Evolutionary conservation across 306 rosid genomes (phyloP), one percentile per base, ranked within the genome.

Genomic region (Luffa aegyptiaca): DNA sequence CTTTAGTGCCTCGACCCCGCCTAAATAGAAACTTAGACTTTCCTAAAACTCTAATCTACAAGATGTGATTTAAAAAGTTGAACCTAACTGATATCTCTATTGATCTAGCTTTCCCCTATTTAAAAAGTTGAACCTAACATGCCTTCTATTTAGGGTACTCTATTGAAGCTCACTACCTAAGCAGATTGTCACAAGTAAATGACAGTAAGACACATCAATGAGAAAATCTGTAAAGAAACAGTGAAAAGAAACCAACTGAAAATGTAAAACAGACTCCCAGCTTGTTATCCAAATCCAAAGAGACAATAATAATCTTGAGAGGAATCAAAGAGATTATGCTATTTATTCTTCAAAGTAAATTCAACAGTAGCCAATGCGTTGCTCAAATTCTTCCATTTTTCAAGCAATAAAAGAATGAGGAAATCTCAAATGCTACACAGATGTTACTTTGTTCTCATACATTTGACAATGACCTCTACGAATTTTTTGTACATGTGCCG

Each of bases 401-500:
- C 77, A 14, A 72, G 58, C 77, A 72, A 72, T 72, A 12, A 82
- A 45, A 63, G 68, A 62, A 56, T 81, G 66, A 75, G 57, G 20
- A 45, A 20, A 49, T 16, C 53, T 61, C 81, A 81, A 74, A 33
- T 21, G n/a, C 39, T 68, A 69, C 44, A 14, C 14, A 11, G 35
- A 89, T 82, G 84, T 82, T 85, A 92, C 85, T 92, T 90, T 82
- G 88, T 84, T 87, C 82, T 87, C 93, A 92, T 87, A 90, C 97
- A 90, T 74, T 77, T 89, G 62, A 82, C 86, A 68, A 94, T 86
- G 85, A 92, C 94, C 81, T 85, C 90, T 61, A 87, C 92, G 76
- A 94, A 90, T 81, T 79, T 94, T 78, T 84, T 84, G 86, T 94
- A 92, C 97, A 92, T 92, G 79, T 89, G 94, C 80, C 87, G 83